Conservation (phyloP, 805 yeast species). For the Naumovozyma dairenensis region DNA sequence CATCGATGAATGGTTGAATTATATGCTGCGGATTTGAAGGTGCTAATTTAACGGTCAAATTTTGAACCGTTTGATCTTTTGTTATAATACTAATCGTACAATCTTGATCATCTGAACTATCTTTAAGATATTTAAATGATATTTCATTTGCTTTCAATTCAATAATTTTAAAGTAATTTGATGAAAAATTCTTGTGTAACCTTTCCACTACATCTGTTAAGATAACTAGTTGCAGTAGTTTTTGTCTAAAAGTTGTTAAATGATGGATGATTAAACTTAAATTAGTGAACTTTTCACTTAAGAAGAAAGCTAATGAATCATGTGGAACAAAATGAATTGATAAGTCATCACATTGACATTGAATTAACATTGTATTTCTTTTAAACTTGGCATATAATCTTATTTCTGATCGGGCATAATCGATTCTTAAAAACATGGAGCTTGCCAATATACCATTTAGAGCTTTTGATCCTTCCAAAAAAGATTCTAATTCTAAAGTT, state of each 20-base stretch:
- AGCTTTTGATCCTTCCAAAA: slow-evolving; percentile 24
- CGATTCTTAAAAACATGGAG: slow-evolving; percentile 26
- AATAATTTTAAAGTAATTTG: slow-evolving; percentile 25
- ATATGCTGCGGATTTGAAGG: slow-evolving; percentile 28
- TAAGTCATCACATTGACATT: slow-evolving; percentile 23
- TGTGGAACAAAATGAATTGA: slow-evolving; percentile 21
- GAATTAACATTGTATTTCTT: slow-evolving; percentile 23
- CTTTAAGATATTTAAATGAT: slow-evolving; percentile 26
- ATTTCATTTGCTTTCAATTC: slow-evolving; percentile 28
- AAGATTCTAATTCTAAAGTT: slow-evolving; percentile 24
- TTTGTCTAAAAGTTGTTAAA: slow-evolving; percentile 23
- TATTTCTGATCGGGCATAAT: slow-evolving; percentile 23
- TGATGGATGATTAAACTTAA: slow-evolving; percentile 21
- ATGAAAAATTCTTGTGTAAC: slow-evolving; percentile 25
- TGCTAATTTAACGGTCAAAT: slow-evolving; percentile 22
- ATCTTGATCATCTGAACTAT: slow-evolving; percentile 18
- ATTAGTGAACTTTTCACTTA: slow-evolving; percentile 20
- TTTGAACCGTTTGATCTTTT: slow-evolving; percentile 21
- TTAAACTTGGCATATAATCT: slow-evolving; percentile 26
- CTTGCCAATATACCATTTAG: slow-evolving; percentile 21
- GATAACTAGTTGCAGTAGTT: slow-evolving; percentile 26
- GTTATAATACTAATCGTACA: slow-evolving; percentile 26
- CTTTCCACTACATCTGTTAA: slow-evolving; percentile 29
- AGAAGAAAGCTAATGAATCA: slow-evolving; percentile 22
- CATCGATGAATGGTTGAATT: slow-evolving; percentile 26